These are phyloP conservation scores for Eucalyptus sp. DNA, from an alignment of 345 rosid genomes.

Conservation along the genomic window DNA sequence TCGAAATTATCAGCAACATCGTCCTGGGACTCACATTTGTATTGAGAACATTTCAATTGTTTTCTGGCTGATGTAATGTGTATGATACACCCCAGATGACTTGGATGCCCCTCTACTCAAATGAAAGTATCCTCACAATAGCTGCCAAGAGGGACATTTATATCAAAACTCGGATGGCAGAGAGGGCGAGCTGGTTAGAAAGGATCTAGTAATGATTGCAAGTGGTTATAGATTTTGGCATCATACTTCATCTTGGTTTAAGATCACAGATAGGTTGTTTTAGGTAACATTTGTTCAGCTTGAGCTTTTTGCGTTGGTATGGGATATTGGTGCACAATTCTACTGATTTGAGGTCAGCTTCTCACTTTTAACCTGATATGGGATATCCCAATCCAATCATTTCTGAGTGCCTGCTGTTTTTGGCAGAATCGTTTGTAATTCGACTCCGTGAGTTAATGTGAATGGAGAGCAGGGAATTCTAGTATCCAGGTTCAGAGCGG, in stretches of 20 bases:
- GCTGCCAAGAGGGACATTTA: background rate
- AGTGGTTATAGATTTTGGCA: background rate
- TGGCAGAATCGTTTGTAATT: background rate
- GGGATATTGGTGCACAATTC: background rate
- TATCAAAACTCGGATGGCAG: background rate
- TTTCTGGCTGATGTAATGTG: background rate
- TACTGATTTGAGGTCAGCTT: background rate
- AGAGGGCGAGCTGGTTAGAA: background rate
- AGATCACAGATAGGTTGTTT: too few relatives aligned
- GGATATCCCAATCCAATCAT: background rate
- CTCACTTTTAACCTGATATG: background rate
- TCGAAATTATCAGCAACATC: fast-evolving
- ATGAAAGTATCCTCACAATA: background rate
- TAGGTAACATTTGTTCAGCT: background rate
- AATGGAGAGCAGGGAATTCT: background rate
- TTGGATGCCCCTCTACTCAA: fast-evolving
- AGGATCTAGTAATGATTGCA: background rate
- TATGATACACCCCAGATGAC: background rate
- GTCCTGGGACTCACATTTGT: background rate
- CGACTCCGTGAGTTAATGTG: background rate
- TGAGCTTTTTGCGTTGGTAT: background rate
- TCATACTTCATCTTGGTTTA: background rate
- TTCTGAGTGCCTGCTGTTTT: background rate
- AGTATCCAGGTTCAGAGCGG: background rate
- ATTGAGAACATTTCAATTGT: background rate